Base-by-base conservation (phyloP, 2,329 filamentous ascomycete species). In the Aspergillus transmontanensis region DNA sequence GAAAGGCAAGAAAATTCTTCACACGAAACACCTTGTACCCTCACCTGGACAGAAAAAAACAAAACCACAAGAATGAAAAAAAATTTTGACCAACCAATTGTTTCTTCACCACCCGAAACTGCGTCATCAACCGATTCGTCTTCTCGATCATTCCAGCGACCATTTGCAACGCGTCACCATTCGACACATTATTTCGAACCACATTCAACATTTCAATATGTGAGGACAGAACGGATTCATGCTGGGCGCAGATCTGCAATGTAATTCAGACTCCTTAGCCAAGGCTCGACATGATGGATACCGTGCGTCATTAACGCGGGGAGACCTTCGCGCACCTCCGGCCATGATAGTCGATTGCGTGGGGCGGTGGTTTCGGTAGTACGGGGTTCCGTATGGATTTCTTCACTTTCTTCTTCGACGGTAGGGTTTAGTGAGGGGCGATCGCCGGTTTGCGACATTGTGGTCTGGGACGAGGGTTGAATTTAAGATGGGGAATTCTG, bases 201-300 rank as follows among this genome's bases (percentile, higher is more conserved):
- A 74, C 71, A 19, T 75, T 69, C 10, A 81, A 68, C 66, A 81
- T 74, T 53, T 76, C 70, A 2, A 80, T 61, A 63, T 82, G 80
- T 4, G 74, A 77, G 39, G 72, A 69, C 3, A 82, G 69, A 32
- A 79, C 66, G 2, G 68, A 73, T n/a, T 80, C 76, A 65, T 82
- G 80, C 45, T 76, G 78, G 14, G 73, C 67, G 60, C 79, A 79
- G 26, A 81, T 68, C 79, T 81, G 12, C 11, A 21, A 55, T 21
- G 5, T 43, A 10, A 1, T 46, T 12, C 2, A 30, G 19, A 14
- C 32, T 32, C 48, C 32, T 54, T 26, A 58, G 56, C 36, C 26
- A 62, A 34, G 34, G 34, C 39, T n/a, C 39, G 39, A 41, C 6
- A 48, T 32, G 45, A 28, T 6, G 23, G 21, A 11, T 21, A 21